These are phyloP conservation scores for Phoma sp. DNA, from an alignment of 2,329 filamentous ascomycete species.

Conservation along the genomic window DNA sequence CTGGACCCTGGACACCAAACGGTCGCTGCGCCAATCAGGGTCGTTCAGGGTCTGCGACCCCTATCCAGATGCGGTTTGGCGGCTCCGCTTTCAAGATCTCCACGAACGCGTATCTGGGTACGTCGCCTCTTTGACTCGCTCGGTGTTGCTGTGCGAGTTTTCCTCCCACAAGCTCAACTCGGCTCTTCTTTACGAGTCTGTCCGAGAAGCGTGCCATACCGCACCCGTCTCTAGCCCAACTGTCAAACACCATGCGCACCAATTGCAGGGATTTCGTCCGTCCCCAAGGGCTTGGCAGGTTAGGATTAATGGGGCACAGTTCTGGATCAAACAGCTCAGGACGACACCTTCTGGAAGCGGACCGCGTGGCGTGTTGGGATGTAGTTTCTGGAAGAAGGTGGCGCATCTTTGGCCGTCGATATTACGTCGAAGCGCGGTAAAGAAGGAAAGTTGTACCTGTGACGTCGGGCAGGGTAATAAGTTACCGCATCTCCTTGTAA, in stretches of 20 bases:
- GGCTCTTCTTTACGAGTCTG: constrained; percentile 2
- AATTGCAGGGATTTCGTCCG: constrained; percentile 7
- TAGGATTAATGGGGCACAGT: constrained; percentile 4
- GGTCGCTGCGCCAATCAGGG: constrained; percentile 1
- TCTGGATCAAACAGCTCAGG: constrained; percentile 9
- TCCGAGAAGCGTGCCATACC: constrained; percentile 1
- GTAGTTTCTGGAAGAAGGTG: neutral
- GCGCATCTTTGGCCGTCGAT: neutral
- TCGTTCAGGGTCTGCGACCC: constrained; percentile 15
- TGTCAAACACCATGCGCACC: constrained; percentile 3
- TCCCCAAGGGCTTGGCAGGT: constrained; percentile 15
- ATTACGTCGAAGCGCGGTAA: neutral
- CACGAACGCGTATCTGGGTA: constrained; percentile 13
- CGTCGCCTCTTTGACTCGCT: constrained; percentile 6
- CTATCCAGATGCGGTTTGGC: constrained; percentile 1
- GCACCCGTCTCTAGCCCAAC: neutral
- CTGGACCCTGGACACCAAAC: constrained; percentile 1
- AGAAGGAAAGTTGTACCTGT: neutral
- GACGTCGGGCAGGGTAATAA: neutral
- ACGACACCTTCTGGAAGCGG: constrained; percentile 14
- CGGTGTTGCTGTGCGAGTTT: neutral
- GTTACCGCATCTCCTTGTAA: neutral
- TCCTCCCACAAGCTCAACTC: neutral
- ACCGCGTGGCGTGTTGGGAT: constrained; percentile 8
- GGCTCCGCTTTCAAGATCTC: neutral